Conservation (phyloP, 2,329 filamentous ascomycete genomes). For the Atkinsonella texensis region DNA sequence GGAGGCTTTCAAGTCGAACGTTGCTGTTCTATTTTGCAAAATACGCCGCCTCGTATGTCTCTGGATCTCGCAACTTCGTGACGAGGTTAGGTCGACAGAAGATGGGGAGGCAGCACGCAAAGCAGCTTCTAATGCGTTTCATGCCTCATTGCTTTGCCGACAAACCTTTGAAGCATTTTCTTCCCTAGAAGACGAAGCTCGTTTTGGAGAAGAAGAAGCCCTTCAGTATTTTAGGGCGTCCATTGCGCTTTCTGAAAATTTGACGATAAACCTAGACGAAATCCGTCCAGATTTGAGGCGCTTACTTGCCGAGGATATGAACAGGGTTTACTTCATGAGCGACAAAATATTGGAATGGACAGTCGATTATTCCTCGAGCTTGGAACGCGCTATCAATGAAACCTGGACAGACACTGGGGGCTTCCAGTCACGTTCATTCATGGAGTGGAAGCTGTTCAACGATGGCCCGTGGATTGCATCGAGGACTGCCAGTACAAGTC, state of each 20-base stretch:
- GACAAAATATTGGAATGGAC: constrained; percentile 2
- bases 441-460: not conserved
- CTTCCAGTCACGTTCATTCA: not conserved
- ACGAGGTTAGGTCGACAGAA: constrained; percentile 27
- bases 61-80: constrained; percentile 38
- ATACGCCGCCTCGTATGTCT: constrained; percentile 29
- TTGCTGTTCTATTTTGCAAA: constrained; percentile 23
- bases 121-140: constrained; percentile 30
- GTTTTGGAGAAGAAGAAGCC: constrained; percentile 4
- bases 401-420: not conserved
- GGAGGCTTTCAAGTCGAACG: constrained; percentile 7
- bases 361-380: not conserved
- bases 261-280: constrained; percentile 9
- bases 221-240: constrained; percentile 13
- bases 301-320: constrained; percentile 13
- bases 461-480: not conserved
- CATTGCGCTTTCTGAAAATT: constrained; percentile 17
- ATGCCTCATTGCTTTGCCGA: constrained; percentile 44
- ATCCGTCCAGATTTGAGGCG: constrained; percentile 2
- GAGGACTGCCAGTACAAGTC: not conserved
- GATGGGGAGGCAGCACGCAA: constrained; percentile 25
- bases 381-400: not conserved
- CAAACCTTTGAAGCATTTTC: constrained; percentile 19
- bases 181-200: not conserved
- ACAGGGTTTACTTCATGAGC: constrained; percentile 6